Evolutionary conservation across 2,329 filamentous ascomycete genomes (phyloP), one percentile per base, ranked within the genome.

Genomic region (Penicillium sp.): DNA sequence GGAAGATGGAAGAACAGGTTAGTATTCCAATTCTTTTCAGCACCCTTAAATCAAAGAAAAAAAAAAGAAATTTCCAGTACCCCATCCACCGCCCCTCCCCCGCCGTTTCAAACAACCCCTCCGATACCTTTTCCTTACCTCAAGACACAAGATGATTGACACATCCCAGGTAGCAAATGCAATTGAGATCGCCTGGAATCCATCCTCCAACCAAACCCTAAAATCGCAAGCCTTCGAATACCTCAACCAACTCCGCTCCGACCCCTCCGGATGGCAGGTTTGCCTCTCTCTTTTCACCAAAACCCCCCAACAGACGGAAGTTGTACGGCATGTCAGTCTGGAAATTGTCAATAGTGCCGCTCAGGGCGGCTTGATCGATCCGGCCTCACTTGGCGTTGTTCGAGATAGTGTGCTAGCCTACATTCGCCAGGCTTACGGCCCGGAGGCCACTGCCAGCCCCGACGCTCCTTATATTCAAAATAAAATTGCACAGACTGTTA

Each of bases 401-500:
- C 89, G 87, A 68, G 83, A 93, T 60, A 85, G 82, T 39, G 75
- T 98, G 57, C 77, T 95, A 72, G 79, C 81, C 59, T 96, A 97
- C 69, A 78, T 93, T 53, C 81, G 81, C 57, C 80, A 84, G 61
- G 82, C 79, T 43, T 97, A 96, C 68, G 79, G 82, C 46, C 74
- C 77, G 34, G 70, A 72, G 21, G 66, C 65, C 21, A 74, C 74
- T 31, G 75, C 77, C 51, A 70, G 75, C 45, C 72, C 83, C 55
- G 93, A 98, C 66, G 81, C 84, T 8, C 69, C 81, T 22, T 80
- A 81, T 57, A 84, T 98, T 38, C 91, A 97, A 72, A 98, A 97
- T 74, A 98, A 98, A 72, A 81, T 98, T 58, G 90, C 91, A 40
- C 93, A 98, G 72, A 95, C 90, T 12, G 75, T 98, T 61, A 98